Conservation (phyloP, 2,329 filamentous ascomycete species). For the Pseudofabraea citricarpa region DNA sequence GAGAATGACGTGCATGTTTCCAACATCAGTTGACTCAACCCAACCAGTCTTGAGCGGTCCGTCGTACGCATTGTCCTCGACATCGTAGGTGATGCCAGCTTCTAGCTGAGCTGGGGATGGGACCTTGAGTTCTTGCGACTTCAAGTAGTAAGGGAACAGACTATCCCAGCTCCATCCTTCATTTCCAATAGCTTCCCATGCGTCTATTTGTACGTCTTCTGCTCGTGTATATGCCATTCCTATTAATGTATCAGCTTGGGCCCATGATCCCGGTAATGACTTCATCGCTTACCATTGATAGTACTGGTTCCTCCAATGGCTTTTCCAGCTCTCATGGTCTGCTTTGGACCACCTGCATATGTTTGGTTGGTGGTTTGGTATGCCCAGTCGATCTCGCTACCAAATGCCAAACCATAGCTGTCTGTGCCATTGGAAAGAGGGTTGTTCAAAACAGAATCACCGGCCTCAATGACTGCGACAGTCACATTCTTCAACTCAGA, state of each 20-base stretch:
- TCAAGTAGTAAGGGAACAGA: constrained; percentile 24
- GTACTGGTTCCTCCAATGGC: constrained; percentile 36
- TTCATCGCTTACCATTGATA: constrained; percentile 32
- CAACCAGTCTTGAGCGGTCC: constrained; percentile 35
- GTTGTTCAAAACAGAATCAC: constrained; percentile 27
- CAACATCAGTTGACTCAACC: constrained; percentile 29
- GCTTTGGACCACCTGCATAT: constrained; percentile 24
- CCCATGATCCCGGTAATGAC: constrained; percentile 9
- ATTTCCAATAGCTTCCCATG: constrained; percentile 32
- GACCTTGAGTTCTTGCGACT: constrained; percentile 12
- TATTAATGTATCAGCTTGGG: constrained; percentile 9
- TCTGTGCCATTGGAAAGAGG: constrained; percentile 12
- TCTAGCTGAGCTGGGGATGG: constrained; percentile 30
- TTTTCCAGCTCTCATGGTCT: constrained; percentile 34
- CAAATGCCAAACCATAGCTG: constrained; percentile 18
- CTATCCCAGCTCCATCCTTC: constrained; percentile 30
- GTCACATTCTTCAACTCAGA: constrained; percentile 38
- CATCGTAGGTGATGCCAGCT: constrained; percentile 31
- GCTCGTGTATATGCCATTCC: constrained; percentile 33
- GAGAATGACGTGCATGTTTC: constrained; percentile 24
- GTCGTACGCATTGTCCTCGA: constrained; percentile 29
- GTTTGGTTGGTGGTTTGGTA: constrained; percentile 34
- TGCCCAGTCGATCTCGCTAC: constrained; percentile 34
- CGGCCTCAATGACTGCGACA: constrained; percentile 34
- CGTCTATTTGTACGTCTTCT: constrained; percentile 30